Base-by-base conservation (phyloP, 2,329 filamentous ascomycete genomes). In the Epichloe uncinata region DNA sequence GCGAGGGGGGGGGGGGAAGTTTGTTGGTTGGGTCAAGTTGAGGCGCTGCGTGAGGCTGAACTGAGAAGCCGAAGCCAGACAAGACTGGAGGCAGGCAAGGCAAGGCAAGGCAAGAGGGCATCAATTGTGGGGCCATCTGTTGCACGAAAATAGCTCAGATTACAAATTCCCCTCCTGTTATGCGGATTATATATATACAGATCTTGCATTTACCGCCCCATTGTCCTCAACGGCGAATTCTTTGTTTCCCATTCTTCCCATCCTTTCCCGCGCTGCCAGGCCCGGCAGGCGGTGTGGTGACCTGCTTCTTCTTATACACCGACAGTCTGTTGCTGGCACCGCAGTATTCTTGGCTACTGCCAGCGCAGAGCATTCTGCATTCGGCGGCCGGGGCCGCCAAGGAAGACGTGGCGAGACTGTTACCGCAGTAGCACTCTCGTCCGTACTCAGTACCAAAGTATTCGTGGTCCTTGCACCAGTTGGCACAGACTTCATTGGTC, bases 351-450 rank as follows among this genome's bases (percentile, higher is more conserved):
- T 48, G 43, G 12, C 50, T 55, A 47, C 64, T 65, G 1, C 70
- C 70, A 2, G 60, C 60, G 56, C 70, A 73, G 16, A 62, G 53
- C 66, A 73, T 71, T 5, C 50, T 57, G 57, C 70, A 73, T 22
- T 73, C 68, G 2, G 50, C 52, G 22, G 50, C 56, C 2, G 61
- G 52, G 4, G 60, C 65, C 47, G 56, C 56, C 2, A 58, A 51
- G n/a, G 64, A 64, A 5, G 54, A 58, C n/a, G 51, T 43, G 4
- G 51, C 58, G 20, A 69, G 53, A 6, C 50, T 48, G 45, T 64
- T 53, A n/a, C 65, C 64, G 50, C 66, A 68, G 55, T 65, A 69
- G 52, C 66, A 66, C 54, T 66, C 62, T 9, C 58, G 55, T n/a
- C 65, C 63, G 50, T 67, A 68, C 56, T 69, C 64, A 15, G 66